These are phyloP conservation scores for Globisporangium yorkense DNA, from an alignment of 352 stramenopile genomes.

Conservation along the genomic window DNA sequence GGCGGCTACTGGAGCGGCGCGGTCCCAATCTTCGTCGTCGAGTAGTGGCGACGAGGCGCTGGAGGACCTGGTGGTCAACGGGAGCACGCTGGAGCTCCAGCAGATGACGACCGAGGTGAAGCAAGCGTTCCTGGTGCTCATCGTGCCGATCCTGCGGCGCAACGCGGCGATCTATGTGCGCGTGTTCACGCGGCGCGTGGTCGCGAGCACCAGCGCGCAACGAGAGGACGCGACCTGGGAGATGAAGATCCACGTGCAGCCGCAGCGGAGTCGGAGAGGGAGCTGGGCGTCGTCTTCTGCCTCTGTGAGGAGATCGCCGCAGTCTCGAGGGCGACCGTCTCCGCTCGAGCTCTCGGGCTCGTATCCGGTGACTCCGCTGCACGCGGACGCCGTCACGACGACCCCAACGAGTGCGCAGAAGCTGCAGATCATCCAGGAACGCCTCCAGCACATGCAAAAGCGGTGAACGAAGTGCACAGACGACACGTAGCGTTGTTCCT, in stretches of 20 bases:
- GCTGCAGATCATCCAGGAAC: conserved; percentile 61
- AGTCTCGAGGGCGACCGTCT: conserved; percentile 13
- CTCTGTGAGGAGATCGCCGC: not conserved
- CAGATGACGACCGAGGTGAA: conserved; percentile 67
- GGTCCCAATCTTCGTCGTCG: too few relatives aligned
- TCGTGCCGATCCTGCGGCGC: conserved; percentile 60
- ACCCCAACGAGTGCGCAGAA: conserved; percentile 22
- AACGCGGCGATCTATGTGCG: conserved; percentile 42
- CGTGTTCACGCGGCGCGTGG: conserved; percentile 38
- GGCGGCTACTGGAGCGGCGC: not conserved
- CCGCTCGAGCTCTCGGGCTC: not conserved
- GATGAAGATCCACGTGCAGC: conserved; percentile 60
- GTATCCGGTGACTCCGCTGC: conserved; percentile 13
- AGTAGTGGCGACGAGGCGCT: not conserved
- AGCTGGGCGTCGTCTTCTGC: not conserved
- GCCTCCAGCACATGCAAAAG: conserved; percentile 46
- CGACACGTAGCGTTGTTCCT: not conserved
- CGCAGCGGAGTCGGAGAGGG: not conserved
- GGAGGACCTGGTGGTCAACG: conserved; percentile 20
- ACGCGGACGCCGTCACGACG: conserved; percentile 14
- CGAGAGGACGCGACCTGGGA: conserved; percentile 33
- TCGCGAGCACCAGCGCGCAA: conserved; percentile 7
- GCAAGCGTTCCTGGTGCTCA: conserved; percentile 60
- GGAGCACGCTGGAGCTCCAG: conserved; percentile 40
- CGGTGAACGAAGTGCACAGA: not conserved